These are phyloP conservation scores for Nematocida sp. DNA, from an alignment of 371 early-diverging fungal species.

Conservation along the genomic window DNA sequence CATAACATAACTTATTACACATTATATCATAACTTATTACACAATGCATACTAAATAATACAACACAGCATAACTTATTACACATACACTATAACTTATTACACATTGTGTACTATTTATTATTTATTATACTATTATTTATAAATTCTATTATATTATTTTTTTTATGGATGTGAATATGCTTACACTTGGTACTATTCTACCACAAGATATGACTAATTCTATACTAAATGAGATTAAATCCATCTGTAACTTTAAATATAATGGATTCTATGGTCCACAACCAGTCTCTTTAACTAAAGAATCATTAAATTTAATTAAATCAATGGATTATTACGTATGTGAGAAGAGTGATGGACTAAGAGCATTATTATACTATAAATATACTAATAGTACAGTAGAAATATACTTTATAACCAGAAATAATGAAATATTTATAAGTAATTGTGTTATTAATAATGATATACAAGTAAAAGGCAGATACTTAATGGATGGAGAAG, in stretches of 20 bases:
- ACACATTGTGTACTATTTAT: too few relatives aligned
- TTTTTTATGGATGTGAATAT: constrained; percentile 38
- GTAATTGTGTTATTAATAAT: constrained; percentile 1
- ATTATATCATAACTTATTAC: too few relatives aligned
- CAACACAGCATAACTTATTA: too few relatives aligned
- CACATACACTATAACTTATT: too few relatives aligned
- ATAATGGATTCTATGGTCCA: constrained; percentile 74
- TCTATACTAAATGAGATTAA: constrained; percentile 29
- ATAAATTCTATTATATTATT: background rate
- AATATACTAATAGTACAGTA: constrained; percentile 9
- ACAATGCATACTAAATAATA: too few relatives aligned
- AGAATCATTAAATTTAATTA: constrained; percentile 74
- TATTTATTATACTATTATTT: too few relatives aligned
- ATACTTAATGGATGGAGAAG: constrained; percentile 69
- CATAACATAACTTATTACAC: too few relatives aligned
- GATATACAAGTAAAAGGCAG: constrained; percentile 3
- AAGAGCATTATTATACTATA: constrained; percentile 75
- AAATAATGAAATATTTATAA: constrained; percentile 59
- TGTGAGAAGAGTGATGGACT: constrained; percentile 95
- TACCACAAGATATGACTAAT: too few relatives aligned
- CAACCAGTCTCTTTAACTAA: constrained; percentile 85
- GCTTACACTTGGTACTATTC: background rate
- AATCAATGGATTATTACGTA: constrained; percentile 81
- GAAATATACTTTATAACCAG: constrained; percentile 67
- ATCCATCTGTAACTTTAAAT: constrained; percentile 3